Conservation (phyloP, 2,329 filamentous ascomycete species). For the Myriosclerotinia curreyana region DNA sequence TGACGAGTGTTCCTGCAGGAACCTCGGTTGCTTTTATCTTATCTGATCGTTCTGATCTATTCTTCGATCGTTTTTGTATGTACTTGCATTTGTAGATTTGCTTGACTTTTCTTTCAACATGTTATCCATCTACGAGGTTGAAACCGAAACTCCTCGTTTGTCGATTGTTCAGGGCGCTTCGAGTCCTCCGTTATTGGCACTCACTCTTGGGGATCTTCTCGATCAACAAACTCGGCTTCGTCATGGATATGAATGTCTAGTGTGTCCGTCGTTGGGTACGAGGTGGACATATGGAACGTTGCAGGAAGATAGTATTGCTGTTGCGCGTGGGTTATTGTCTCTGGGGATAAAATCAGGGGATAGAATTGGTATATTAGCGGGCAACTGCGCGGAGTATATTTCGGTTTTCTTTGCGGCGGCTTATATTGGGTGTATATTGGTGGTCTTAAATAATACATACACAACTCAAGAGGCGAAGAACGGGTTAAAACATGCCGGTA, state of each 20-base stretch:
- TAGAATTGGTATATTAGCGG: slow-evolving; percentile 29
- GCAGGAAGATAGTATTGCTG: slow-evolving; percentile 11
- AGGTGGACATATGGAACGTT: slow-evolving; percentile 13
- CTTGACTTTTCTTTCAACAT: slow-evolving; percentile 5
- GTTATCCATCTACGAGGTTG: slow-evolving; percentile 17
- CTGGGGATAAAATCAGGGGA: slow-evolving; percentile 27
- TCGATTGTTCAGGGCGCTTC: slow-evolving; percentile 18
- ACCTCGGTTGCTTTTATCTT: slow-evolving; percentile 14
- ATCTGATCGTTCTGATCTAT: slow-evolving; percentile 21
- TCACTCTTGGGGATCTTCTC: slow-evolving; percentile 19
- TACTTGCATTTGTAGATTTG: slow-evolving; percentile 1
- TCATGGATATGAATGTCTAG: slow-evolving; percentile 11
- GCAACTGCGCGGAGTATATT: slow-evolving; percentile 38
- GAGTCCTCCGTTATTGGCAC: slow-evolving; percentile 10
- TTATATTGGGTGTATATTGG: slow-evolving; percentile 61
- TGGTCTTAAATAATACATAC: slow-evolving; percentile 81
- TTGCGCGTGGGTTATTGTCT: slow-evolving; percentile 61
- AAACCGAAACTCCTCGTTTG: slow-evolving; percentile 8
- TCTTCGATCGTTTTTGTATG: background rate
- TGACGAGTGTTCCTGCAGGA: slow-evolving; percentile 1
- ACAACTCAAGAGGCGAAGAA: slow-evolving; percentile 62
- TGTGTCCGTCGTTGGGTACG: slow-evolving; percentile 13
- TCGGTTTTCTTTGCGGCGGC: slow-evolving; percentile 25
- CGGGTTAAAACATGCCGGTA: slow-evolving; percentile 66
- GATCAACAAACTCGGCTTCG: slow-evolving; percentile 13